phyloP scores from a whole-genome alignment of 805 yeast genomes.

The Kuraishia piskuri region DNA sequence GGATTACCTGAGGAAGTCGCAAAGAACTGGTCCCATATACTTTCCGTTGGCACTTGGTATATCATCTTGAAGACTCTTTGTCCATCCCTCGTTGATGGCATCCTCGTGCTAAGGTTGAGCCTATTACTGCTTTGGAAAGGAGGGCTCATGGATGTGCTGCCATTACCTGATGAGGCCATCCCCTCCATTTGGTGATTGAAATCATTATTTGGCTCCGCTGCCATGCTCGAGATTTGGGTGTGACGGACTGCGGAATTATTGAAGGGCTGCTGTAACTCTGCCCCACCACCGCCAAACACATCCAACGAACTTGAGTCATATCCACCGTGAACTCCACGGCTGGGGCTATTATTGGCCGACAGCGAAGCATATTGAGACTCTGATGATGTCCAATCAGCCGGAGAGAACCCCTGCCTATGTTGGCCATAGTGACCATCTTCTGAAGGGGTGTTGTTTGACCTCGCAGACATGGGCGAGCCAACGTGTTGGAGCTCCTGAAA shows the following conservation, averaged over 20 bases:
- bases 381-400: background rate
- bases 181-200: background rate
- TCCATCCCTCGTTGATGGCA: slow-evolving; percentile 33
- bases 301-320: background rate
- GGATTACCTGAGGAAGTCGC: slow-evolving; percentile 11
- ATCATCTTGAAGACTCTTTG: slow-evolving; percentile 51
- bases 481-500: slow-evolving; percentile 33
- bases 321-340: background rate
- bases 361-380: background rate
- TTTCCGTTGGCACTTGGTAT: slow-evolving; percentile 53
- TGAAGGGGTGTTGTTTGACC: background rate
- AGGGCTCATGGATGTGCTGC: background rate
- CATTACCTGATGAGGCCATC: background rate
- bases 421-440: background rate
- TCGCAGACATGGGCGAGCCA: slow-evolving; percentile 1
- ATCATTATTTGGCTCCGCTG: background rate
- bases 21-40: slow-evolving; percentile 64
- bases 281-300: background rate
- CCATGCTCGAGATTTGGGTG: background rate
- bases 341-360: background rate
- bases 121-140: background rate
- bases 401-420: background rate
- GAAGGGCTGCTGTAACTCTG: background rate
- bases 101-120: background rate
- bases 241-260: background rate